phyloP scores from a whole-genome alignment of 2,329 filamentous ascomycete species.

The Bipolaris gigantea region DNA sequence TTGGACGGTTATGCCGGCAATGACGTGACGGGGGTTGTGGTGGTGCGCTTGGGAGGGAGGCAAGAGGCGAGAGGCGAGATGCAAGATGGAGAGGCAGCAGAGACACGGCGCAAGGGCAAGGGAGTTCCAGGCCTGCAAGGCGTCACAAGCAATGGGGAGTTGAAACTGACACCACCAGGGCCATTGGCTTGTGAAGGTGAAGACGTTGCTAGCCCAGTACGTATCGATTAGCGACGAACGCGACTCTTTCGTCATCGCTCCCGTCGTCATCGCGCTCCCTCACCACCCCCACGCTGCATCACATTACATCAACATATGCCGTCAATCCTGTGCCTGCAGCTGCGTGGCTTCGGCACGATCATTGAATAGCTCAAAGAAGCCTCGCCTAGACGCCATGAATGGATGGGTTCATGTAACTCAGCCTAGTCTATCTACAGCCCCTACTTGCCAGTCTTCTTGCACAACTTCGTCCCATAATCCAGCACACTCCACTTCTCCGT shows the following conservation, averaged over 20 bases:
- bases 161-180: conserved; percentile 8
- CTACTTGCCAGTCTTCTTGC: conserved; percentile 24
- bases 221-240: conserved; percentile 17
- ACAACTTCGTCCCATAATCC: conserved; percentile 42
- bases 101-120: conserved; percentile 1
- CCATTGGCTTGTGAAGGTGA: conserved; percentile 33
- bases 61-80: background rate
- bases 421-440: background rate
- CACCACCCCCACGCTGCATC: conserved; percentile 4
- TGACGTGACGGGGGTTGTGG: conserved; percentile 2
- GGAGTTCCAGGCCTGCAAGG: conserved; percentile 4
- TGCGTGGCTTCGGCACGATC: background rate
- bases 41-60: background rate
- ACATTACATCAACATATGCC: background rate
- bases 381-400: background rate
- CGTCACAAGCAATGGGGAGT: conserved; percentile 11
- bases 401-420: no score
- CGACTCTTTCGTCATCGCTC: conserved; percentile 25
- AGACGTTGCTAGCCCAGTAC: conserved; percentile 15
- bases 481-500: conserved; percentile 41
- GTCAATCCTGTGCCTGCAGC: background rate
- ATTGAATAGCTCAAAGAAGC: background rate
- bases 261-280: conserved; percentile 10
- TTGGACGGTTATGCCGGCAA: background rate
- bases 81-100: background rate